phyloP scores from a whole-genome alignment of 495 filamentous ascomycete species.

The Zalerion maritima region DNA sequence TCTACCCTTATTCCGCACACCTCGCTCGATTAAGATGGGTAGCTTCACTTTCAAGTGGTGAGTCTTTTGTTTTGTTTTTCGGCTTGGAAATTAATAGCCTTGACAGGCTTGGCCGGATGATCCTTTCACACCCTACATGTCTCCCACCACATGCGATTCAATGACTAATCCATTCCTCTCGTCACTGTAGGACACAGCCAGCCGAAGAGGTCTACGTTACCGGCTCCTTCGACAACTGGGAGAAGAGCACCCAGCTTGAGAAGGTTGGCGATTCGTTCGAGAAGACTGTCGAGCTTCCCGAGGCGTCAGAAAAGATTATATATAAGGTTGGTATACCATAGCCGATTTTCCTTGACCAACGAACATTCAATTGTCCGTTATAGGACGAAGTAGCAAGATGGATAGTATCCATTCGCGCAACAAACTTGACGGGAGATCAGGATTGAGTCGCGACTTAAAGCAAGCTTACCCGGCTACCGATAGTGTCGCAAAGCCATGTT shows the following conservation, averaged over 20 bases:
- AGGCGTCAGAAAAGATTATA: slow-evolving; percentile 47
- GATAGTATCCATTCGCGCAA: too few species aligned
- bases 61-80: slow-evolving; percentile 9
- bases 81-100: background rate
- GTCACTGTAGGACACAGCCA: slow-evolving; percentile 45
- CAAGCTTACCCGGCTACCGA: too few species aligned
- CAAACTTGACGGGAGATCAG: too few species aligned
- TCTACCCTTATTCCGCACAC: background rate
- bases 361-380: too few species aligned
- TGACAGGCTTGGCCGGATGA: background rate
- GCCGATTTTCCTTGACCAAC: too few species aligned
- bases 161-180: slow-evolving; percentile 7
- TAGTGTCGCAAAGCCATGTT: too few species aligned
- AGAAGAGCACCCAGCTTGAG: slow-evolving; percentile 64
- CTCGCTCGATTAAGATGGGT: slow-evolving; percentile 24
- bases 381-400: too few species aligned
- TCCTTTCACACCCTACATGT: background rate
- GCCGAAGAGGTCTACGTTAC: slow-evolving; percentile 86
- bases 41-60: slow-evolving; percentile 42
- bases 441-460: too few species aligned
- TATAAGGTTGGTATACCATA: slow-evolving; percentile 79
- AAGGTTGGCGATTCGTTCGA: slow-evolving; percentile 54
- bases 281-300: slow-evolving; percentile 61
- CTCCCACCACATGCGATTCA: slow-evolving; percentile 2
- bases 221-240: slow-evolving; percentile 91